These are phyloP conservation scores for Lactuca sativa DNA, from an alignment of 129 eudicot species.

Conservation along the genomic window DNA sequence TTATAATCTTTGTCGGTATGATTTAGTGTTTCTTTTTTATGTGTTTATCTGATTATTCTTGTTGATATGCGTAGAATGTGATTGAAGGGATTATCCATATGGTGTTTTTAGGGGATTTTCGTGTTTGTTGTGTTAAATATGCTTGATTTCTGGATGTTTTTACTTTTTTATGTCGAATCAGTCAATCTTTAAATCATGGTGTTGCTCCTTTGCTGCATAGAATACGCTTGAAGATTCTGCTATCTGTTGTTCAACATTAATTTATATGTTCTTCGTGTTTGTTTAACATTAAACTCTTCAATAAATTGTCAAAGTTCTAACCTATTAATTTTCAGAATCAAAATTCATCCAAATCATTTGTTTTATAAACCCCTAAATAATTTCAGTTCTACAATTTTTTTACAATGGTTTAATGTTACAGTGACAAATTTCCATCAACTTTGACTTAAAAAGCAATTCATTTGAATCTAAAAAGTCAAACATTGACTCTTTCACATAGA, in stretches of 20 bases:
- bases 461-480: slow-evolving; percentile 23
- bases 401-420: slow-evolving; percentile 7
- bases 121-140: slow-evolving; percentile 2
- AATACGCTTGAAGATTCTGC: slow-evolving; percentile 1
- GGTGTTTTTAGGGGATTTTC: slow-evolving; percentile 19
- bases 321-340: neutral
- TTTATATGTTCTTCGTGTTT: neutral
- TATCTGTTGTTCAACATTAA: slow-evolving; percentile 6
- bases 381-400: neutral
- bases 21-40: slow-evolving; percentile 2
- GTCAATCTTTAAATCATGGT: slow-evolving; percentile 13
- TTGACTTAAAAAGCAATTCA: slow-evolving; percentile 14
- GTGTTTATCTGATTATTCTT: slow-evolving; percentile 17
- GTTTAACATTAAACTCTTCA: neutral
- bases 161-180: slow-evolving; percentile 3
- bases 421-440: slow-evolving; percentile 8
- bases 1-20: slow-evolving; percentile 25
- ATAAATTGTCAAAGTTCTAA: slow-evolving; percentile 7
- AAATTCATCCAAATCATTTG: neutral
- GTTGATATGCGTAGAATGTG: slow-evolving; percentile 24
- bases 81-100: slow-evolving; percentile 5
- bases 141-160: neutral
- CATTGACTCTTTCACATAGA: slow-evolving; percentile 15
- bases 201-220: slow-evolving; percentile 18
- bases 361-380: slow-evolving; percentile 14